Base-by-base conservation (phyloP, 2,329 filamentous ascomycete species). In the Onygenales sp. region DNA sequence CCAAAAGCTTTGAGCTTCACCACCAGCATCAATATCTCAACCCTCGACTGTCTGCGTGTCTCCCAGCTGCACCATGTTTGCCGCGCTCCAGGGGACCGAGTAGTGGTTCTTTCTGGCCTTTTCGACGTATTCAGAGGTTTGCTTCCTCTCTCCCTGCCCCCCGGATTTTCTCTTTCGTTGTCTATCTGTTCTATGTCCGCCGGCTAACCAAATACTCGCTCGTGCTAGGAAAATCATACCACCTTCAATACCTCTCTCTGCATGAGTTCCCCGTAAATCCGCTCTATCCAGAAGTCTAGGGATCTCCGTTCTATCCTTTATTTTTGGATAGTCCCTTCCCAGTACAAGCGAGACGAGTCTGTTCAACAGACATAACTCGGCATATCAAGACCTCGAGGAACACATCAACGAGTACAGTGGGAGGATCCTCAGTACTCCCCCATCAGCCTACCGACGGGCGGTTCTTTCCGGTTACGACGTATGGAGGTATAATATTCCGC, bases 1-100 rank as follows among this genome's bases (percentile, higher is more conserved):
- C 31, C n/a, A 33, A 46, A 51, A 42, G 50, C 42, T 52, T 32
- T 31, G 42, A 52, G 42, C 36, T 44, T 45, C 43, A 37, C 32
- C 17, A 31, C 7, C 13, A 44, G 37, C n/a, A 34, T 36, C 17
- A n/a, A 44, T 36, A 37, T 31, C 32, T 13, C 46, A 36, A 17
- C 36, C 13, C n/a, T 14, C 9, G 11, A 8, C 13, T 17, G 34
- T 13, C 36, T 9, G 17, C 21, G 9, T 40, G 8, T 7, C 6
- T 40, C 36, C 21, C 47, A 39, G 11, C 11, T 49, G 39, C 17
- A n/a, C 17, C 7, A 14, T 7, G 9, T 10, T 31, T 40, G 36
- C 2, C 32, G 6, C 47, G 13, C 6, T 8, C 31, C 21, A 14
- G 17, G 32, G 36, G 36, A 32, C 21, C 8, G 47, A 27, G 21